Percentiles rank a stretch among this genome's conserved stretches.
Conservation (phyloP, 305 asterid genomes). For the Nicotiana rustica region DNA sequence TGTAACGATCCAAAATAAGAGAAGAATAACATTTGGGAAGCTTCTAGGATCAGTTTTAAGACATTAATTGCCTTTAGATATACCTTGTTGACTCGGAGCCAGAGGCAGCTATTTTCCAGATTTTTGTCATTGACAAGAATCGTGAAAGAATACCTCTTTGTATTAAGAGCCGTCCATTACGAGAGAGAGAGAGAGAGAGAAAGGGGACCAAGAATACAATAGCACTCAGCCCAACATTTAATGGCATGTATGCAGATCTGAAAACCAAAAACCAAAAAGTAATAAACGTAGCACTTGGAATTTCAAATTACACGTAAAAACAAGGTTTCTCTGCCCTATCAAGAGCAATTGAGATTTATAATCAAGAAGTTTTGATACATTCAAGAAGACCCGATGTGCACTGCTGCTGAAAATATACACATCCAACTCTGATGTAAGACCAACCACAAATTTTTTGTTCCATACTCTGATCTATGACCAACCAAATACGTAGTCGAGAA, state of each 20-base stretch:
- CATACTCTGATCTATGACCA: conserved; percentile 61
- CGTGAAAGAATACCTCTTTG: no score
- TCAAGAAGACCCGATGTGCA: background rate
- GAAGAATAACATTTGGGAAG: background rate
- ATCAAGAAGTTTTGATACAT: background rate
- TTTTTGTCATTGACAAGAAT: no score
- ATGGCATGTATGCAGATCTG: background rate
- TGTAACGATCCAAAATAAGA: background rate
- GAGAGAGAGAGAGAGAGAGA: no score
- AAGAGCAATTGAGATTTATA: conserved; percentile 16
- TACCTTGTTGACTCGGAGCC: no score
- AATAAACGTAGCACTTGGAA: background rate
- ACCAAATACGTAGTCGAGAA: conserved; percentile 84
- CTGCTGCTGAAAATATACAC: conserved; percentile 23
- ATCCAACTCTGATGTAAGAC: conserved; percentile 15
- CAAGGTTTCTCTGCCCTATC: conserved; percentile 19
- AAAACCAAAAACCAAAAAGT: background rate
- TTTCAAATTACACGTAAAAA: conserved; percentile 1
- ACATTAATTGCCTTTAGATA: no score
- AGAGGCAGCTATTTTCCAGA: no score
- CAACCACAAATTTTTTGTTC: background rate
- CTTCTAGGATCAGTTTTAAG: no score
- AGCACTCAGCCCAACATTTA: background rate
- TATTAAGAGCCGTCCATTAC: no score
- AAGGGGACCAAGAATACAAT: background rate